Percentiles rank a stretch among this genome's conserved stretches.
These are phyloP conservation scores for Mucor indicus DNA, from an alignment of 371 early-diverging fungal species.

Conservation along the genomic window DNA sequence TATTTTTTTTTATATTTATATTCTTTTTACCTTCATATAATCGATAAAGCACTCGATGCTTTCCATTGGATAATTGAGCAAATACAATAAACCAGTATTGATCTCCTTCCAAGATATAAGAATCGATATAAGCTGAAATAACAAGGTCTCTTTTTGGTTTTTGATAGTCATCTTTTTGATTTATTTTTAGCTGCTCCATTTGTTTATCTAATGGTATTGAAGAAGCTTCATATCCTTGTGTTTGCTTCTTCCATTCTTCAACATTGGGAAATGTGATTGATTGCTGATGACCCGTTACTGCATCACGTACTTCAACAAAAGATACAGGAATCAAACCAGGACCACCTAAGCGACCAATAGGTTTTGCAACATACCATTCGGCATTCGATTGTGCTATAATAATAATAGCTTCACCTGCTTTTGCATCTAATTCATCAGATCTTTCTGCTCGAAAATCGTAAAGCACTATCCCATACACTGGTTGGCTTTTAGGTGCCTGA, in stretches of 20 bases:
- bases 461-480: slow-evolving; percentile 61
- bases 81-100: slow-evolving; percentile 72
- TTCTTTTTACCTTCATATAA: slow-evolving; percentile 54
- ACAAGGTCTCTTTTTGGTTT: slow-evolving; percentile 9
- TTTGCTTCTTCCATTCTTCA: slow-evolving; percentile 73
- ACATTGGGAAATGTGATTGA: slow-evolving; percentile 55
- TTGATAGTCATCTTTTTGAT: slow-evolving; percentile 8
- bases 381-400: slow-evolving; percentile 74
- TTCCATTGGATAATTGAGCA: slow-evolving; percentile 51
- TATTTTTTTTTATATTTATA: too few relatives aligned
- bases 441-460: slow-evolving; percentile 74
- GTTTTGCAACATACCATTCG: slow-evolving; percentile 81
- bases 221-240: slow-evolving; percentile 57
- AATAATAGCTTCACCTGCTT: slow-evolving; percentile 65
- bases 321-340: slow-evolving; percentile 76
- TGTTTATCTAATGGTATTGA: slow-evolving; percentile 49
- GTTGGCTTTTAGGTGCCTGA: slow-evolving; percentile 7
- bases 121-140: slow-evolving; percentile 45
- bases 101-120: slow-evolving; percentile 48
- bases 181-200: slow-evolving; percentile 16
- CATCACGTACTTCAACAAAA: slow-evolving; percentile 69
- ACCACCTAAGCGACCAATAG: slow-evolving; percentile 56
- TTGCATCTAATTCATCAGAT: slow-evolving; percentile 67
- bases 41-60: slow-evolving; percentile 60
- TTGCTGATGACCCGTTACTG: slow-evolving; percentile 10